A percentile compares a stretch with the other conserved stretches of the same genome.
These are phyloP conservation scores for Plantago rigida DNA, from an alignment of 305 asterid species.

Conservation along the genomic window DNA sequence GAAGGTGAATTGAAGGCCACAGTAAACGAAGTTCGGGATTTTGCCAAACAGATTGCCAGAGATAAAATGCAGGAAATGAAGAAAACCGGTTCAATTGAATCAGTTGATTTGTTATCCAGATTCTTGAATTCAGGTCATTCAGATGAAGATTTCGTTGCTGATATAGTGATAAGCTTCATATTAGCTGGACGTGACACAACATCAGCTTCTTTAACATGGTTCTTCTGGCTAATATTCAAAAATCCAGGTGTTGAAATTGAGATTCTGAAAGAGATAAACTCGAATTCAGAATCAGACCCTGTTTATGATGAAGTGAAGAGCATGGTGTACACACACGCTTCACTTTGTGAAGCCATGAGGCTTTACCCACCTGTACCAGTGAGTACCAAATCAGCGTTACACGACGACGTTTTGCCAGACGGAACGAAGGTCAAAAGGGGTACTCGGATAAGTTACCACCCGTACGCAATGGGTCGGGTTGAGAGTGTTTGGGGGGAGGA, in stretches of 20 bases:
- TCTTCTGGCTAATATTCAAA: conserved; percentile 37
- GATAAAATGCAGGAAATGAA: conserved; percentile 34
- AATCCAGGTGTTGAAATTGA: conserved; percentile 35
- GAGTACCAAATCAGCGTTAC: conserved; percentile 34
- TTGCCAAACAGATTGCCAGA: conserved; percentile 33
- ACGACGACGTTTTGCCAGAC: conserved; percentile 51
- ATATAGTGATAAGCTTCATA: conserved; percentile 48
- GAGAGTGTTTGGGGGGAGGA: conserved; percentile 54
- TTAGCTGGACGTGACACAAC: conserved; percentile 53
- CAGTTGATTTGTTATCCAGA: conserved; percentile 49
- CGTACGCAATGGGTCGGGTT: conserved; percentile 62
- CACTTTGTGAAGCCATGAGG: conserved; percentile 23
- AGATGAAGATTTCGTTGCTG: conserved; percentile 39
- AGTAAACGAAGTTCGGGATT: conserved; percentile 27
- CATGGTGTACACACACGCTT: conserved; percentile 53
- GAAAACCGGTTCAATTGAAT: conserved; percentile 21
- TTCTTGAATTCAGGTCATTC: conserved; percentile 43
- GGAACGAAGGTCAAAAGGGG: conserved; percentile 46
- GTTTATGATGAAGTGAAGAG: conserved; percentile 42
- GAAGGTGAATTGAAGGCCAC: conserved; percentile 33
- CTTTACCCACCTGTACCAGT: conserved; percentile 53
- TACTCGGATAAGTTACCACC: conserved; percentile 39
- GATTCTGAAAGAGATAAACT: conserved; percentile 31
- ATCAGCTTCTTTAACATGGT: conserved; percentile 64
- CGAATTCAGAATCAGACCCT: conserved; percentile 21